phyloP scores from a whole-genome alignment of 1,139 yeast genomes.

The Yamadazyma diospyri region DNA sequence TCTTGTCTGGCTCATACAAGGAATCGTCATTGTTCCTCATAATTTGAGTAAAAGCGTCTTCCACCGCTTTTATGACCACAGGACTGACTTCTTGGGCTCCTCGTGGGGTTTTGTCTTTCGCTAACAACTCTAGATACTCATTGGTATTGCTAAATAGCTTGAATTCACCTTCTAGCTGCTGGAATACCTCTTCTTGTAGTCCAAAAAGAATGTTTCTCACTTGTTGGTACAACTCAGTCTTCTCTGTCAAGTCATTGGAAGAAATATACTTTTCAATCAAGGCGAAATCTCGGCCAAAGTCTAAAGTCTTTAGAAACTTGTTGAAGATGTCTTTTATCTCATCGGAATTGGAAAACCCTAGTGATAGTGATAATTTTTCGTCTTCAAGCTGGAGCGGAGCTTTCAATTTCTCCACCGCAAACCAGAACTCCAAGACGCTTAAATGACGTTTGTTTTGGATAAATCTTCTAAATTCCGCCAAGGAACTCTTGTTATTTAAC shows the following conservation, averaged over 20 bases:
- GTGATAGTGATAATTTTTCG: constrained; percentile 13
- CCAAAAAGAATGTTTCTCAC: constrained; percentile 58
- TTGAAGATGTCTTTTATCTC: constrained; percentile 48
- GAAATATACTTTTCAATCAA: constrained; percentile 27
- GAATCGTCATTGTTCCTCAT: constrained; percentile 30
- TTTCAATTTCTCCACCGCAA: constrained; percentile 60
- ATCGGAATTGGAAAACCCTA: constrained; percentile 36
- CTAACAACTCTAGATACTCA: constrained; percentile 9
- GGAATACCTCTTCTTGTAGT: constrained; percentile 54
- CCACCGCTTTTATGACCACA: constrained; percentile 60
- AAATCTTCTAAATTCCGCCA: constrained; percentile 52
- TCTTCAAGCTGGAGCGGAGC: constrained; percentile 44
- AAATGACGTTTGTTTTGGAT: constrained; percentile 48
- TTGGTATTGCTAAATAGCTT: constrained; percentile 13
- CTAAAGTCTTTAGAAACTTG: constrained; percentile 32
- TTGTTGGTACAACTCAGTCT: constrained; percentile 25
- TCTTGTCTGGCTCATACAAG: constrained; percentile 17
- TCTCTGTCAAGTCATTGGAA: constrained; percentile 14
- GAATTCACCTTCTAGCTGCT: constrained; percentile 21
- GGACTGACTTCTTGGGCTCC: constrained; percentile 17
- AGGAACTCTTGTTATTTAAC: constrained; percentile 8
- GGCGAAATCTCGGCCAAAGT: constrained; percentile 11
- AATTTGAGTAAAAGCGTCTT: constrained; percentile 66
- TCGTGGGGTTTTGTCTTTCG: background rate
- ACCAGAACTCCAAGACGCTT: constrained; percentile 57